A percentile compares a stretch with the other conserved stretches of the same genome.
phyloP scores from a whole-genome alignment of 257 asterid species.

The Salvia miltiorrhiza region DNA sequence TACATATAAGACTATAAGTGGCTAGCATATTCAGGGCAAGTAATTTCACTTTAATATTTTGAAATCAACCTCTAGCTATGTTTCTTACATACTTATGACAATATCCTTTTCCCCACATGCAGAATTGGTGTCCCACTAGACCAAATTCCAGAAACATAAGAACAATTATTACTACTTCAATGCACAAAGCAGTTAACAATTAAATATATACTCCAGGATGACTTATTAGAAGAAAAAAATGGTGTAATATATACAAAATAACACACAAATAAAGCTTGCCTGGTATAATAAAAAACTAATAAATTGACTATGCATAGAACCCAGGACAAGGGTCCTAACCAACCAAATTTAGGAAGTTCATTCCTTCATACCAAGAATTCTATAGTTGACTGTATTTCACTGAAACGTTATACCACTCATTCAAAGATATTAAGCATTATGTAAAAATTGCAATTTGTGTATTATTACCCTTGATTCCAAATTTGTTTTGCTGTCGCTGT shows the following conservation, averaged over 20 bases:
- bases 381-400: not conserved
- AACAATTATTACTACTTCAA: not conserved
- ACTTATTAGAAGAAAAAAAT: not conserved
- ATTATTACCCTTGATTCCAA: conserved; percentile 53
- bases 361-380: not conserved
- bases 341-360: not conserved
- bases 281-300: not conserved
- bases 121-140: not conserved
- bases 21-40: not conserved
- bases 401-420: not conserved
- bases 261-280: not conserved
- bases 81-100: not conserved
- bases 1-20: not conserved
- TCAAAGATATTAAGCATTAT: not conserved
- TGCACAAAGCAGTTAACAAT: not conserved
- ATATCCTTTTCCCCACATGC: not conserved
- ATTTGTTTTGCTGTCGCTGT: conserved; percentile 62
- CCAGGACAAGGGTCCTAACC: not conserved
- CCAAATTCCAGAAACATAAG: not conserved
- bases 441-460: not conserved
- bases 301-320: not conserved
- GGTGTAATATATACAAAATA: not conserved
- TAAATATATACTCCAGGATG: not conserved
- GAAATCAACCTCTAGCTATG: not conserved
- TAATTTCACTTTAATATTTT: not conserved